These are phyloP conservation scores for Diaporthe vexans DNA, from an alignment of 2,329 filamentous ascomycete genomes.

Conservation along the genomic window DNA sequence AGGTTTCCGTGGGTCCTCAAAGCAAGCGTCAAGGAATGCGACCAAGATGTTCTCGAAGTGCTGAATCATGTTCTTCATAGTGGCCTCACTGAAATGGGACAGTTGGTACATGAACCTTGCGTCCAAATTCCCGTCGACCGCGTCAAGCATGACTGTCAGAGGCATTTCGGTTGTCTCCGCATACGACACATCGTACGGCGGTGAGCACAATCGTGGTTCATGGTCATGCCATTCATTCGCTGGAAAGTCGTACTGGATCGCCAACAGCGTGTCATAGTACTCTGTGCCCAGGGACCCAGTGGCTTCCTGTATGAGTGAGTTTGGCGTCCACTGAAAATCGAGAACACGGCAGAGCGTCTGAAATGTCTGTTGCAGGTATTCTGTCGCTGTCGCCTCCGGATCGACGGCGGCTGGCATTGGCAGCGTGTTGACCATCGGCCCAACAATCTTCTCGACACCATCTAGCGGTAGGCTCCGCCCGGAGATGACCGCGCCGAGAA, in stretches of 20 bases:
- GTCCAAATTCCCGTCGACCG: not conserved
- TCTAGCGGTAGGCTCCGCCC: not conserved
- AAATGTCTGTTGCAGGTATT: conserved; percentile 1
- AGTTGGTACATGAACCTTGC: not conserved
- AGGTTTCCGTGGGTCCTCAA: not conserved
- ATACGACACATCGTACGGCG: not conserved
- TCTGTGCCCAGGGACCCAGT: conserved; percentile 2
- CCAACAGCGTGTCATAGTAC: conserved; percentile 8
- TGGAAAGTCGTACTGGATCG: conserved; percentile 6
- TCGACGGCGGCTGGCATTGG: not conserved
- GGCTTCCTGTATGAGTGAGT: conserved; percentile 1
- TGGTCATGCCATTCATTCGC: not conserved
- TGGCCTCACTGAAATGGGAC: not conserved
- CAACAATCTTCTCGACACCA: not conserved
- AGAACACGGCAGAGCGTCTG: conserved; percentile 4
- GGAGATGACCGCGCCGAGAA: conserved; percentile 1
- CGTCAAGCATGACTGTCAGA: conserved; percentile 13
- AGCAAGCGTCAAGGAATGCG: not conserved
- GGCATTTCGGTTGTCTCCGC: conserved; percentile 4
- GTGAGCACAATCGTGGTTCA: not conserved
- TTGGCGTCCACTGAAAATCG: conserved; percentile 8
- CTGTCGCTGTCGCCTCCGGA: not conserved
- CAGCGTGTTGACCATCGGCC: conserved; percentile 17
- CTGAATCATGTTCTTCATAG: not conserved
- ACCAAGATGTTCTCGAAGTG: not conserved